Conservation (phyloP, 2,329 filamentous ascomycete species). For the Fusarium sp. region DNA sequence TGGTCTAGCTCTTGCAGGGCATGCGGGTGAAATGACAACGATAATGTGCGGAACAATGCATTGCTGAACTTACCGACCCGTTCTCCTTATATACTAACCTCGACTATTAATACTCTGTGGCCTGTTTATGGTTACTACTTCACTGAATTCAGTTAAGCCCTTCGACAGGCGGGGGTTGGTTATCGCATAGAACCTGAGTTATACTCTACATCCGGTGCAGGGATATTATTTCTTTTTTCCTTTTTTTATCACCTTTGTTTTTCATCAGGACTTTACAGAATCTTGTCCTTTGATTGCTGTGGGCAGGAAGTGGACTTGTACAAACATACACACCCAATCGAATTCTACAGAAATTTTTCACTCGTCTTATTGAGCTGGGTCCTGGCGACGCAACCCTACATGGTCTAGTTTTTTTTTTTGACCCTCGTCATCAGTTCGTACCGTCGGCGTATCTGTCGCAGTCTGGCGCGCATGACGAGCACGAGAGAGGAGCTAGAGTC, state of each 20-base stretch:
- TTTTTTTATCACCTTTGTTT: slow-evolving; percentile 10
- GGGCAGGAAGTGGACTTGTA: slow-evolving; percentile 49
- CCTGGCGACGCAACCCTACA: slow-evolving; percentile 40
- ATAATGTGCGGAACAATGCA: slow-evolving; percentile 31
- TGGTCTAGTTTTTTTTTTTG: slow-evolving; percentile 40
- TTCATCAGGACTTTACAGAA: slow-evolving; percentile 21
- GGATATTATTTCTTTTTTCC: slow-evolving; percentile 23
- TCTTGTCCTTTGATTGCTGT: slow-evolving; percentile 44
- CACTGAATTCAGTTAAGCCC: slow-evolving; percentile 13
- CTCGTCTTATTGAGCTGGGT: slow-evolving; percentile 39
- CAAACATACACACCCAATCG: slow-evolving; percentile 50
- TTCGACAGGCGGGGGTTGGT: slow-evolving; percentile 12
- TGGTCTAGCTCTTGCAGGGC: slow-evolving; percentile 13
- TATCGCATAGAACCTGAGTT: slow-evolving; percentile 23
- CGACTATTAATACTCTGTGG: slow-evolving; percentile 25
- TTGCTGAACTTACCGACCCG: slow-evolving; percentile 14
- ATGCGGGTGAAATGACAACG: slow-evolving; percentile 29
- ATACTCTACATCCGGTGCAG: slow-evolving; percentile 17
- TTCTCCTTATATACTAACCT: slow-evolving; percentile 27
- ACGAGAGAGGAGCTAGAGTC: slow-evolving; percentile 34
- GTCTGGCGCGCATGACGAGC: slow-evolving; percentile 22
- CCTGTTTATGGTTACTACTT: slow-evolving; percentile 10
- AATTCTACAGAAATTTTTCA: slow-evolving; percentile 42
- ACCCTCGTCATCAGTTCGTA: slow-evolving; percentile 37
- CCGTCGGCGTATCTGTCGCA: slow-evolving; percentile 16